These are phyloP conservation scores for Nemania sp. DNA, from an alignment of 2,329 filamentous ascomycete species.

Conservation along the genomic window DNA sequence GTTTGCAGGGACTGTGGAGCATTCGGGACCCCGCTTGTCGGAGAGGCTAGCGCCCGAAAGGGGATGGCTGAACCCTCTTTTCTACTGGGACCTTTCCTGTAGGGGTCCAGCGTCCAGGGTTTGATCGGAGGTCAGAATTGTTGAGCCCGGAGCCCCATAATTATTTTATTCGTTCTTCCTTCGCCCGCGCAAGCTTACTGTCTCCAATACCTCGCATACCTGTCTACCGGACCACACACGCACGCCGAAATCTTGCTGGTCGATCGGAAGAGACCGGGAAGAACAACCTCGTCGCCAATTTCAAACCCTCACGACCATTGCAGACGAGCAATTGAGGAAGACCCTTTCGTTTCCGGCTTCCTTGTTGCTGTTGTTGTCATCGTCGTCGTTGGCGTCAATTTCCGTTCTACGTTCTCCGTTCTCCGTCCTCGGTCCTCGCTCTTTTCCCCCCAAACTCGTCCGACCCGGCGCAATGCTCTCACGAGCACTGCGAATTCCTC, in stretches of 20 bases:
- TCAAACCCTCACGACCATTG: neutral
- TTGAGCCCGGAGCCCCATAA: slow-evolving; percentile 29
- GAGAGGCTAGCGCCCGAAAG: slow-evolving; percentile 22
- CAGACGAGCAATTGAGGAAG: neutral
- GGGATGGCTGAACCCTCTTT: neutral
- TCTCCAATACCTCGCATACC: neutral
- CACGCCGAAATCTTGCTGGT: neutral
- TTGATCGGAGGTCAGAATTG: slow-evolving; percentile 23
- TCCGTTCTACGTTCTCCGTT: too few relatives aligned
- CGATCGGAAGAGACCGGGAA: slow-evolving; percentile 2
- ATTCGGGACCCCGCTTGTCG: slow-evolving; percentile 21
- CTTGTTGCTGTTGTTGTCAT: too few relatives aligned
- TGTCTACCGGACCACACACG: neutral
- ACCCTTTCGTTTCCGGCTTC: too few relatives aligned
- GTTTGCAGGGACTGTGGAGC: neutral
- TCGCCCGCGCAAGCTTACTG: slow-evolving; percentile 20
- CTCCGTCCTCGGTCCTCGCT: neutral
- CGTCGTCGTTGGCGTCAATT: too few relatives aligned
- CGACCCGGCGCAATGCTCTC: slow-evolving; percentile 65
- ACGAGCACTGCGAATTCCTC: slow-evolving; percentile 65
- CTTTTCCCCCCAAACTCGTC: neutral
- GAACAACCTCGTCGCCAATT: slow-evolving; percentile 14
- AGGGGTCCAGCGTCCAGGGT: neutral
- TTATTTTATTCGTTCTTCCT: slow-evolving; percentile 15
- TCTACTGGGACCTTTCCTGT: neutral